Conservation (phyloP, 169 alveolate genomes). For the Cryptosporidium muris region DNA sequence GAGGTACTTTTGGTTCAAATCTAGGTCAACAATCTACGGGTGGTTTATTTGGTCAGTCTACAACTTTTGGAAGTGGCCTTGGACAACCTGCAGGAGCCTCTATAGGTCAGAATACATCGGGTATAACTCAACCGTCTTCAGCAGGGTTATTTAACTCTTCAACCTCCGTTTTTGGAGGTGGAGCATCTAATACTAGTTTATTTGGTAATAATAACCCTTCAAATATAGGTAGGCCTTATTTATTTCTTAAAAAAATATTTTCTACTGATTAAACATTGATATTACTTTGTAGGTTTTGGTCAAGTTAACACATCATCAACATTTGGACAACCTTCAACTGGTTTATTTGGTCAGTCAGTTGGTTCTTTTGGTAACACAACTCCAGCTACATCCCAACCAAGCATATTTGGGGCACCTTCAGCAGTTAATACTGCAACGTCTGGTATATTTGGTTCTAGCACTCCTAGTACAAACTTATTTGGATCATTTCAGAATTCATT, state of each 20-base stretch:
- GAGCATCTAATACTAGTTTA: constrained; percentile 15
- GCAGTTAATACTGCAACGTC: constrained; percentile 2
- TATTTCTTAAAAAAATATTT: no score
- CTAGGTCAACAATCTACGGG: constrained; percentile 62
- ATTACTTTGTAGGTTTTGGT: constrained; percentile 29
- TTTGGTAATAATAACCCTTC: constrained; percentile 39
- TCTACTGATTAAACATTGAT: no score
- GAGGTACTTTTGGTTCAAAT: constrained; percentile 66
- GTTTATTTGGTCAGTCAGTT: constrained; percentile 58
- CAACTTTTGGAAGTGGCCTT: constrained; percentile 47
- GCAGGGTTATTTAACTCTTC: constrained; percentile 51
- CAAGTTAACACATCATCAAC: constrained; percentile 4
- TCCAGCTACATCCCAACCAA: constrained; percentile 41
- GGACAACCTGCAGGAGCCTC: constrained; percentile 40
- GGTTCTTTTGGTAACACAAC: constrained; percentile 53
- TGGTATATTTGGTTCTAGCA: constrained; percentile 44
- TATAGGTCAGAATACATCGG: constrained; percentile 18
- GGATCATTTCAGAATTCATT: constrained; percentile 64
- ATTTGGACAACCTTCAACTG: constrained; percentile 59
- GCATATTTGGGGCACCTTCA: constrained; percentile 34
- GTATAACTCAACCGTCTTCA: constrained; percentile 13
- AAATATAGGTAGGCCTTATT: not conserved
- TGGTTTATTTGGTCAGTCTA: constrained; percentile 60
- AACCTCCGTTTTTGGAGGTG: constrained; percentile 40
- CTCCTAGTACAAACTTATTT: constrained; percentile 9